phyloP scores from a whole-genome alignment of 805 yeast genomes.

The Candida oleophila region DNA sequence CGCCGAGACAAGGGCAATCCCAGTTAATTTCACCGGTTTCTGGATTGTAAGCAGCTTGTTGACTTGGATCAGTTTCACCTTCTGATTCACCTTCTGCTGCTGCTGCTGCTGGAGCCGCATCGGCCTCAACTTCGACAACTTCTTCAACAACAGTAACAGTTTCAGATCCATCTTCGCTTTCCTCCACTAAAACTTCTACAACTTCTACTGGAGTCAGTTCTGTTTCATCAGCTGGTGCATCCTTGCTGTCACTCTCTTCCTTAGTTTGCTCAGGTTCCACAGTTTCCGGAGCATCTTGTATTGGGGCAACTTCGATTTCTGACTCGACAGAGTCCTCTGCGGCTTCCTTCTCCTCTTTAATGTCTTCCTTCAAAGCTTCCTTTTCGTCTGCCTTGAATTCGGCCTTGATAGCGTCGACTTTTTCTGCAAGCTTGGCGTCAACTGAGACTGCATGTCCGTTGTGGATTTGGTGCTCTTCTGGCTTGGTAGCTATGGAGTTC shows the following conservation, averaged over 20 bases:
- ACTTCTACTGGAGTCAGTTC: not conserved
- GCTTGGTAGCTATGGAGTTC: not conserved
- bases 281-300: constrained; percentile 5
- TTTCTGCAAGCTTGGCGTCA: not conserved
- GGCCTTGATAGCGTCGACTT: not conserved
- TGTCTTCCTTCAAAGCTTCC: constrained; percentile 1
- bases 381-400: constrained; percentile 10
- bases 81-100: constrained; percentile 7
- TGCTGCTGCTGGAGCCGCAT: not conserved
- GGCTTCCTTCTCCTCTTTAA: not conserved
- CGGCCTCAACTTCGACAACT: constrained; percentile 4
- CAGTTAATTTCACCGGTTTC: constrained; percentile 98
- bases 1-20: constrained; percentile 99
- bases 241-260: constrained; percentile 1
- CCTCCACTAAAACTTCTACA: not conserved
- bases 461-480: not conserved
- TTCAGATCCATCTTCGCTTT: not conserved
- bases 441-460: not conserved
- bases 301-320: not conserved
- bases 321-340: not conserved
- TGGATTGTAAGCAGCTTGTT: constrained; percentile 81
- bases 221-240: constrained; percentile 2
- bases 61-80: constrained; percentile 23
- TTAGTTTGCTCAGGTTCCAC: constrained; percentile 9
- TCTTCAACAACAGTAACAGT: not conserved